A percentile compares a stretch with the other conserved stretches of the same genome.
Evolutionary conservation across 768 basidiomycete species (phyloP).

Genomic region (Psilocybe subaeruginosa): DNA sequence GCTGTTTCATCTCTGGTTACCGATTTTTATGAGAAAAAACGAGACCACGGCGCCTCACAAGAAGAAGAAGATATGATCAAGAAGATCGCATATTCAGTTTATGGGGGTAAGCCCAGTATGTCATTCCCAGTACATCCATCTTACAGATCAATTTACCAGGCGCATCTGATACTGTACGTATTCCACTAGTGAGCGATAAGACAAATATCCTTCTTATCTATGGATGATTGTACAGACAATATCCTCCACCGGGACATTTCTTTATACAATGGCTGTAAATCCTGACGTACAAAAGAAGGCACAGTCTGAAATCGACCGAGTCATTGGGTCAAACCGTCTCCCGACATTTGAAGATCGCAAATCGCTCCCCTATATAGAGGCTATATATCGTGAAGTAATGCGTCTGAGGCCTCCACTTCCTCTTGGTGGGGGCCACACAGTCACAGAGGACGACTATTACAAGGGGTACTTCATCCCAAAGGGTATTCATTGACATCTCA

Average conservation of each 20-base stretch:
- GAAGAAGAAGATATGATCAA: conserved; percentile 13
- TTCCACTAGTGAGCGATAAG: not conserved
- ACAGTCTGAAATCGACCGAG: conserved; percentile 33
- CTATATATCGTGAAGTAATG: conserved; percentile 16
- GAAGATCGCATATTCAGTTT: conserved; percentile 16
- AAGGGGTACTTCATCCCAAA: conserved; percentile 31
- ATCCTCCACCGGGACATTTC: conserved; percentile 20
- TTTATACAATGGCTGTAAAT: conserved; percentile 32
- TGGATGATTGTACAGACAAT: conserved; percentile 5
- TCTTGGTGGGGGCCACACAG: not conserved
- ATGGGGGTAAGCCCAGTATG: conserved; percentile 10
- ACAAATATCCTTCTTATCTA: not conserved
- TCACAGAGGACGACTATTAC: conserved; percentile 29
- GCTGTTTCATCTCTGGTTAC: conserved; percentile 15
- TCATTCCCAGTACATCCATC: not conserved
- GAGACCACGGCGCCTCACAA: not conserved
- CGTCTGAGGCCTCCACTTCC: conserved; percentile 1
- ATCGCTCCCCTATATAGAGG: conserved; percentile 31
- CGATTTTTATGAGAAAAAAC: conserved; percentile 14
- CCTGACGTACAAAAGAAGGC: conserved; percentile 35
- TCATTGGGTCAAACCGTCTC: conserved; percentile 32
- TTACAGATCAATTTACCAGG: not conserved
- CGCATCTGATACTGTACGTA: conserved; percentile 15
- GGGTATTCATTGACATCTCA: conserved; percentile 6
- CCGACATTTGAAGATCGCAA: conserved; percentile 29